Evolutionary conservation across 108 stramenopile species (phyloP).

Genomic region (Chaetoceros muelleri): DNA sequence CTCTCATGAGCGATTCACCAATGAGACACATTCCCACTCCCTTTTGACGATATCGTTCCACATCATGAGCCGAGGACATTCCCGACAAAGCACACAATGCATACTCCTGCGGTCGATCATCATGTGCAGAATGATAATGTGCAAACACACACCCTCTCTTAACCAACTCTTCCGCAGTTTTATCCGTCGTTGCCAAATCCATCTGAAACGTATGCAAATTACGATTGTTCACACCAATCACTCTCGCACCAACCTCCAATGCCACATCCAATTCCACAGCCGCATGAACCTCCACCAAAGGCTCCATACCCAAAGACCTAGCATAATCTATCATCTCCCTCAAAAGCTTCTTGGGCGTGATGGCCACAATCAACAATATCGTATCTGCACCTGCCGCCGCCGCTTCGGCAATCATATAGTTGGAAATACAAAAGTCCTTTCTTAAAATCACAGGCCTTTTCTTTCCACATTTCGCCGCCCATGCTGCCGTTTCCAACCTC

Average conservation of each 20-base stretch:
- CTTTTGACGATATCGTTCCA: slow-evolving; percentile 68
- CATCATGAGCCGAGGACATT: slow-evolving; percentile 78
- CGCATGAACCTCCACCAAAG: slow-evolving; percentile 94
- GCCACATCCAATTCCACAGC: slow-evolving; percentile 86
- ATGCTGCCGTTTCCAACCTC: slow-evolving; percentile 32
- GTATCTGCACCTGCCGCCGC: slow-evolving; percentile 91
- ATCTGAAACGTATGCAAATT: slow-evolving; percentile 96
- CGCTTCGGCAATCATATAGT: slow-evolving; percentile 92
- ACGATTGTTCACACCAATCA: slow-evolving; percentile 98
- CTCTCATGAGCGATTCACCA: slow-evolving; percentile 96
- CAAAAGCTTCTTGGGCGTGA: slow-evolving; percentile 58
- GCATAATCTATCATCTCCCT: slow-evolving; percentile 62
- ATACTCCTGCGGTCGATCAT: slow-evolving; percentile 15
- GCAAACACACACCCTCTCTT: slow-evolving; percentile 38
- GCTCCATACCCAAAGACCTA: slow-evolving; percentile 84
- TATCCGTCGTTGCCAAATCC: slow-evolving; percentile 84
- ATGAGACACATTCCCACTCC: slow-evolving; percentile 91
- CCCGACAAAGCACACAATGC: slow-evolving; percentile 78
- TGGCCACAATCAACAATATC: slow-evolving; percentile 90
- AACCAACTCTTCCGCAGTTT: slow-evolving; percentile 46
- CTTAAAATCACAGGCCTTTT: slow-evolving; percentile 80
- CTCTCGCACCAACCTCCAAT: slow-evolving; percentile 74
- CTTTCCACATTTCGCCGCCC: background rate
- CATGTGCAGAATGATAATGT: slow-evolving; percentile 20
- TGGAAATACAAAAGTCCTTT: slow-evolving; percentile 89